Evolutionary conservation across 2,329 filamentous ascomycete genomes (phyloP).

Genomic region (Alternaria novae-zelandiae): DNA sequence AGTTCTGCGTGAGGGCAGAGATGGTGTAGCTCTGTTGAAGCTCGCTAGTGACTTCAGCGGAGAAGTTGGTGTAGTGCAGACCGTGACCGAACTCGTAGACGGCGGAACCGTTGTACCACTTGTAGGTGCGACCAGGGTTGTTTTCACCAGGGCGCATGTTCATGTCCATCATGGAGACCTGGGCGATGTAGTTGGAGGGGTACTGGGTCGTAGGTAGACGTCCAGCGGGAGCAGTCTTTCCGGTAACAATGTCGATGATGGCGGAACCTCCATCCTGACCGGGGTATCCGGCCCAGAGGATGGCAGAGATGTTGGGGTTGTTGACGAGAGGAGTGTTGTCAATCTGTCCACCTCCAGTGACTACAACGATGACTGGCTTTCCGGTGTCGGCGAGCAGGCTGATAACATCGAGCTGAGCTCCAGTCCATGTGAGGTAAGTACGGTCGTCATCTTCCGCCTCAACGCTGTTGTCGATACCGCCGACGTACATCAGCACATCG

Average conservation of each 20-base stretch:
- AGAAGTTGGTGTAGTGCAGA: constrained; percentile 66
- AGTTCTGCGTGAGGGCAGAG: constrained; percentile 30
- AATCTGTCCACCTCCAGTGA: constrained; percentile 61
- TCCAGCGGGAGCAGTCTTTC: constrained; percentile 60
- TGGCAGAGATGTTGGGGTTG: constrained; percentile 56
- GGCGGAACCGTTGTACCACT: constrained; percentile 61
- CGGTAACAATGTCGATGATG: constrained; percentile 62
- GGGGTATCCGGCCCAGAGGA: constrained; percentile 67
- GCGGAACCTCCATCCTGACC: constrained; percentile 66
- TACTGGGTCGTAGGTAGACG: constrained; percentile 65
- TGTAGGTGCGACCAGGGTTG: constrained; percentile 64
- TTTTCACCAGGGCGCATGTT: constrained; percentile 56
- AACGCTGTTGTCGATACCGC: constrained; percentile 61
- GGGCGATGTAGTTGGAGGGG: constrained; percentile 58
- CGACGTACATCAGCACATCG: constrained; percentile 63
- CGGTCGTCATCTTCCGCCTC: constrained; percentile 63
- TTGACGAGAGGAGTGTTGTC: constrained; percentile 59
- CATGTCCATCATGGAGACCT: constrained; percentile 65
- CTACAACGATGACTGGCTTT: constrained; percentile 61
- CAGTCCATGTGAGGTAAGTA: constrained; percentile 59
- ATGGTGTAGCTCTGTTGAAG: constrained; percentile 23
- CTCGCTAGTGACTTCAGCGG: constrained; percentile 22
- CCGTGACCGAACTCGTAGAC: constrained; percentile 64
- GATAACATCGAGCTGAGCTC: constrained; percentile 60
- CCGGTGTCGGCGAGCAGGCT: constrained; percentile 53